These are phyloP conservation scores for Rubroboletus satanas DNA, from an alignment of 768 basidiomycete species.

Conservation along the genomic window DNA sequence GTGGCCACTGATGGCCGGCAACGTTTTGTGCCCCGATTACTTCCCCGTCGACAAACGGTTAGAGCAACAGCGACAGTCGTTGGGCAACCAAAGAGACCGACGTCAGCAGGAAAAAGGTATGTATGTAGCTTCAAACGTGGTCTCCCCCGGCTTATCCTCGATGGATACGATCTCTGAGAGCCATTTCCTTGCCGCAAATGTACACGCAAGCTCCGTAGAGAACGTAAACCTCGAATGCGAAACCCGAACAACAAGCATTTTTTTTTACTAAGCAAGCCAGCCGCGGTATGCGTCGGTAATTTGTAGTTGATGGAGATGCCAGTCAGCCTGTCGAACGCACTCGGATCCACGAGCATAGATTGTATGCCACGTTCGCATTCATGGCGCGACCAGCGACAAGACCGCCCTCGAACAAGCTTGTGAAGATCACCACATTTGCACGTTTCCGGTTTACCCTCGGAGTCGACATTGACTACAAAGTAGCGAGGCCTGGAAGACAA, in stretches of 20 bases:
- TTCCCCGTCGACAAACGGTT: slow-evolving; percentile 84
- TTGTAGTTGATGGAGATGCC: too few relatives aligned
- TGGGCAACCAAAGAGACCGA: slow-evolving; percentile 93
- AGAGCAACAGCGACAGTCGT: slow-evolving; percentile 96
- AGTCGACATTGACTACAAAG: slow-evolving; percentile 83
- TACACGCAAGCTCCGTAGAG: slow-evolving; percentile 97
- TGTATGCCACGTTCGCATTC: slow-evolving; percentile 63
- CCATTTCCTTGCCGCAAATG: slow-evolving; percentile 98
- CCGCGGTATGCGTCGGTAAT: slow-evolving; percentile 89
- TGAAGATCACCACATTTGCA: slow-evolving; percentile 99
- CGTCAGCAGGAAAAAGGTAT: slow-evolving; percentile 97
- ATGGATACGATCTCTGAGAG: slow-evolving; percentile 82
- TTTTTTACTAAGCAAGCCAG: slow-evolving; percentile 82
- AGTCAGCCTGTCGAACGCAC: too few relatives aligned
- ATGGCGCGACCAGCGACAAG: slow-evolving; percentile 93
- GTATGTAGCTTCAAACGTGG: slow-evolving; percentile 93
- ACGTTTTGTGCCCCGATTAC: slow-evolving; percentile 87
- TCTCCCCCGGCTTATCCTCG: slow-evolving; percentile 98
- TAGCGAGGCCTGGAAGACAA: too few relatives aligned
- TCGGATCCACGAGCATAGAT: too few relatives aligned
- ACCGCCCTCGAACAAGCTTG: slow-evolving; percentile 96
- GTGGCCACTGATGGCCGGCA: slow-evolving; percentile 87
- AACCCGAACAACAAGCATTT: slow-evolving; percentile 79
- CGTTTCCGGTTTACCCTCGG: slow-evolving; percentile 82
- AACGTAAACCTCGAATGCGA: slow-evolving; percentile 90